Conservation (phyloP, 768 basidiomycete genomes). For the Trametes coccinea region DNA sequence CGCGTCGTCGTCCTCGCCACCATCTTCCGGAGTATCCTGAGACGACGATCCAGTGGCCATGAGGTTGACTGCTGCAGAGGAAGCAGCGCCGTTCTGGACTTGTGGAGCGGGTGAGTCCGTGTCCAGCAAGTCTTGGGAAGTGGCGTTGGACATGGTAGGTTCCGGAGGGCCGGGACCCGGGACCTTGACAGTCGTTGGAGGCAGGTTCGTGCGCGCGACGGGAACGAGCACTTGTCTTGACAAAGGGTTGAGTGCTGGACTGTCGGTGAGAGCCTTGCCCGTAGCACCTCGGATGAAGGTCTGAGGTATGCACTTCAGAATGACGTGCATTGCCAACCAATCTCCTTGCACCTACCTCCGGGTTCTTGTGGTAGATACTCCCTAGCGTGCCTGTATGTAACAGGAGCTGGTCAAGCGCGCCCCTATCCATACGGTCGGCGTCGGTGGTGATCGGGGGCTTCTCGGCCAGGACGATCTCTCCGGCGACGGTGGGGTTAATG, state of each 20-base stretch:
- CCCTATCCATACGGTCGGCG: constrained; percentile 95
- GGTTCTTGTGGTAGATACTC: constrained; percentile 98
- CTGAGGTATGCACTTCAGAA: constrained; percentile 37
- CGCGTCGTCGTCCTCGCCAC: constrained; percentile 44
- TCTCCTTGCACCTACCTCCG: constrained; percentile 57
- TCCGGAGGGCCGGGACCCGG: constrained; percentile 66
- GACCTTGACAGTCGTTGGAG: constrained; percentile 45
- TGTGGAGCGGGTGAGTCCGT: constrained; percentile 11
- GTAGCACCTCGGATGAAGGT: constrained; percentile 92
- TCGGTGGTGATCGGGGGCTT: constrained; percentile 98
- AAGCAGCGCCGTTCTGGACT: constrained; percentile 11
- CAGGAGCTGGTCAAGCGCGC: constrained; percentile 91
- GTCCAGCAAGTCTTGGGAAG: constrained; percentile 28
- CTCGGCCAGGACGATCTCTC: constrained; percentile 87
- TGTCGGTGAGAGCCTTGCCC: constrained; percentile 81
- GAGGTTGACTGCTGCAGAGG: constrained; percentile 6
- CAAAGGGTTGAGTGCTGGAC: constrained; percentile 83
- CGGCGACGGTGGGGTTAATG: constrained; percentile 84
- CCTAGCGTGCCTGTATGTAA: constrained; percentile 92
- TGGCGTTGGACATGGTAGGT: constrained; percentile 35
- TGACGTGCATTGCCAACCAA: neutral
- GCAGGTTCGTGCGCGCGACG: constrained; percentile 50
- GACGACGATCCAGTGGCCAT: constrained; percentile 19
- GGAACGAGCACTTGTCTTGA: constrained; percentile 74
- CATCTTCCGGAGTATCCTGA: constrained; percentile 25